phyloP scores from a whole-genome alignment of 345 rosid genomes.

The Physaria fendleri region DNA sequence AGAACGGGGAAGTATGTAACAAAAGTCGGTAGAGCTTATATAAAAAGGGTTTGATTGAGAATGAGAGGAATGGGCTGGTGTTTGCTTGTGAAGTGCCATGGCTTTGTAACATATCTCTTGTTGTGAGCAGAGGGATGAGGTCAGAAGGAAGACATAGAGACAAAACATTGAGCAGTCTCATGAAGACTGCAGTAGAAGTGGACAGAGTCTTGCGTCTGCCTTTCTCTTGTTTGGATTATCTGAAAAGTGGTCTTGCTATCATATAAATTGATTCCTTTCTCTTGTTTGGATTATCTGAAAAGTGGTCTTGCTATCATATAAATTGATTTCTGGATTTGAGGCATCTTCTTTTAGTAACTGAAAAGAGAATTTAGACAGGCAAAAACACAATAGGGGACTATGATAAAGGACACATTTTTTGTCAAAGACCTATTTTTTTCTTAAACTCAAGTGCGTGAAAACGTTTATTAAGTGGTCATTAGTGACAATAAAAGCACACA shows the following conservation, averaged over 20 bases:
- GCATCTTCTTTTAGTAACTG: neutral
- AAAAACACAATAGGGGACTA: neutral
- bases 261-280: conserved; percentile 31
- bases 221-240: conserved; percentile 57
- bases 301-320: conserved; percentile 40
- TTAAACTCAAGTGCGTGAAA: no score
- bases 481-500: no score
- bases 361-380: neutral
- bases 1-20: conserved; percentile 49
- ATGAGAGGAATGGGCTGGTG: conserved; percentile 37
- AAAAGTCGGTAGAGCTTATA: conserved; percentile 63
- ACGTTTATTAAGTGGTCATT: no score
- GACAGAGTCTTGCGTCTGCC: conserved; percentile 53
- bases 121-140: conserved; percentile 55
- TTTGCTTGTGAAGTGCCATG: conserved; percentile 67
- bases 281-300: conserved; percentile 56
- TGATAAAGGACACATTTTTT: neutral
- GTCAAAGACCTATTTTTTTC: no score
- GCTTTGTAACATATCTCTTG: conserved; percentile 67
- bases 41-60: conserved; percentile 40
- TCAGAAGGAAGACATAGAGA: conserved; percentile 28
- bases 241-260: conserved; percentile 49
- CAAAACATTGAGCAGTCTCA: conserved; percentile 30
- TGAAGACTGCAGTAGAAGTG: conserved; percentile 47
- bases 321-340: conserved; percentile 19